These are phyloP conservation scores for Rachicladosporium sp. DNA, from an alignment of 2,329 filamentous ascomycete species.

Conservation along the genomic window DNA sequence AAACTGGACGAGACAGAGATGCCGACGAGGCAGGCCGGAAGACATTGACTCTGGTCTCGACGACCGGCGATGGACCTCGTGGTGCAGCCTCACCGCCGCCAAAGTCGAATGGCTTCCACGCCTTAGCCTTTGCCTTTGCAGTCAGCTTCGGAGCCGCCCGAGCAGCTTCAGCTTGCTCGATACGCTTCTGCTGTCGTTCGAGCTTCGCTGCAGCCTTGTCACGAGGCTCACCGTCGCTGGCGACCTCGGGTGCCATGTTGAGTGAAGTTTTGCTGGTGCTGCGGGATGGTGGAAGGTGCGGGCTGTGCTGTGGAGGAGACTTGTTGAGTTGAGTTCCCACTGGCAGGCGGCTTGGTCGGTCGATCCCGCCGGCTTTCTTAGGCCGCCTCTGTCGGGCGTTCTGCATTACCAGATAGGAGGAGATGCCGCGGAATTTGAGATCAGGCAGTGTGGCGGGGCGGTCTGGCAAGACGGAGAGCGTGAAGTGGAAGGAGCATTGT, in stretches of 20 bases:
- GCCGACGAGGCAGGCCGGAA: slow-evolving; percentile 15
- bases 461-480: neutral
- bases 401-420: too few relatives aligned
- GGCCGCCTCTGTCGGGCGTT: too few relatives aligned
- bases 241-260: neutral
- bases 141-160: slow-evolving; percentile 11
- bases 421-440: too few relatives aligned
- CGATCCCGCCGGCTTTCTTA: too few relatives aligned
- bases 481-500: neutral
- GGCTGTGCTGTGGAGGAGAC: too few relatives aligned
- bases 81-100: slow-evolving; percentile 1
- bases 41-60: slow-evolving; percentile 20
- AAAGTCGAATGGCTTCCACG: slow-evolving; percentile 19
- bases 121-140: slow-evolving; percentile 15
- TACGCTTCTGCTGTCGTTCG: slow-evolving; percentile 21
- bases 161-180: slow-evolving; percentile 18
- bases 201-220: slow-evolving; percentile 14
- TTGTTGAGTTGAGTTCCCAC: too few relatives aligned
- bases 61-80: slow-evolving; percentile 6
- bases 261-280: neutral
- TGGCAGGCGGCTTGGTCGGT: too few relatives aligned
- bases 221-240: neutral
- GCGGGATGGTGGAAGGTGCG: too few relatives aligned
- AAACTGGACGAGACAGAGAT: slow-evolving; percentile 16
- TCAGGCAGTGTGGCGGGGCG: too few relatives aligned